Evolutionary conservation across 2,329 filamentous ascomycete species (phyloP), one percentile per base, ranked within the genome.

Genomic region (Nemania sp.): DNA sequence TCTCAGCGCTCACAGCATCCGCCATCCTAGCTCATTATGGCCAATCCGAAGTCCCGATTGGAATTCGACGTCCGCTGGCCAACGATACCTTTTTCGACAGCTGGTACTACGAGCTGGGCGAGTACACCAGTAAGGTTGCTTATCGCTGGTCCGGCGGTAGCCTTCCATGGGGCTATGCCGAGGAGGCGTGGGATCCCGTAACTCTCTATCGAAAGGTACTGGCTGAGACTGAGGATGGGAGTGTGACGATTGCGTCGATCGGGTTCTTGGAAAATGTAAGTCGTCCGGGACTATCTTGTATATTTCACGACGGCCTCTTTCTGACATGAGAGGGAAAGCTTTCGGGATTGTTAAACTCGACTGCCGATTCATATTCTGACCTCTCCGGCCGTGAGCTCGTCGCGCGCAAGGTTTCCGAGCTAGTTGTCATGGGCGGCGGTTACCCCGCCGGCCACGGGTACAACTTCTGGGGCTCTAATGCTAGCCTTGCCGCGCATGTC

Each of bases 391-490:
- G 72, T 1, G 79, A 79, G 8, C 80, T 87, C 1, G 69, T 87
- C 24, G 68, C 76, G 1, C 62, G 69, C 10, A 87, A 87, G 70
- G 84, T 87, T 1, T 73, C 74, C 0, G 81, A 87, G 72, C 77
- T 87, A 1, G 82, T 87, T 1, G 72, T 87, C 5, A 87, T 87
- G 85, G 86, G 85, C 26, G 85, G 85, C 13, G 74, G 65, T 6
- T 87, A 86, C 63, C 83, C 84, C 0, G 79, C 78, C 0, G 84
- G 84, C 8, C 74, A 77, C 62, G 81, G 84, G 62, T 87, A 78
- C 74, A 87, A 88, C 73, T 87, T 87, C 69, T 82, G 75, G 32
- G 81, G 82, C 26, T 73, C 75, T 51, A 79, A 84, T 64, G 75
- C 82, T 0, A 64, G 66, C 0, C 72, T 73, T 3, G 79, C 84